These are phyloP conservation scores for Alternaria hordeiaustralica DNA, from an alignment of 2,329 filamentous ascomycete genomes.

Conservation along the genomic window DNA sequence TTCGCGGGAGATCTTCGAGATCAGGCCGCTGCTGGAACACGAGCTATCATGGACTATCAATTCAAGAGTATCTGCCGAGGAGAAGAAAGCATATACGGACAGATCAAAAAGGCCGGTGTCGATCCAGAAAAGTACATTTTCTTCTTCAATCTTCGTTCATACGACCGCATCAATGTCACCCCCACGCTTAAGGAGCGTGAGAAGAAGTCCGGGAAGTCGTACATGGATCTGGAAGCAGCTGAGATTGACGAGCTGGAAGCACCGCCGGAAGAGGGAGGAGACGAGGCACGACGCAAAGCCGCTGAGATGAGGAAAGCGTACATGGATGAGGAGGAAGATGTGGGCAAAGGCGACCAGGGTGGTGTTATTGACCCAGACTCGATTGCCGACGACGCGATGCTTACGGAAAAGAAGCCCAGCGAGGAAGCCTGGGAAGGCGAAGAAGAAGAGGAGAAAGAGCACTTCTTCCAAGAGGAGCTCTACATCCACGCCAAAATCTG, in stretches of 20 bases:
- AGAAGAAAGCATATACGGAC: conserved; percentile 86
- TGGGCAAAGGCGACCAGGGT: conserved; percentile 48
- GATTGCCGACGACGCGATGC: conserved; percentile 83
- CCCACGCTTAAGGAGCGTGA: conserved; percentile 75
- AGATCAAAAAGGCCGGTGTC: conserved; percentile 74
- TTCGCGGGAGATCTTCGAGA: conserved; percentile 91
- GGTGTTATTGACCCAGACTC: conserved; percentile 63
- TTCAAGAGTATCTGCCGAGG: conserved; percentile 95
- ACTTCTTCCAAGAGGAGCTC: conserved; percentile 94
- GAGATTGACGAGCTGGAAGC: conserved; percentile 88
- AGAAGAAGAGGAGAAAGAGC: conserved; percentile 76
- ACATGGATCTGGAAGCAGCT: conserved; percentile 85
- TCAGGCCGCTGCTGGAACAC: conserved; percentile 80
- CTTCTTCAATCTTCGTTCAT: conserved; percentile 91
- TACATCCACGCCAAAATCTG: conserved; percentile 94
- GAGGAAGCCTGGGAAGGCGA: conserved; percentile 80
- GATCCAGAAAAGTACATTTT: conserved; percentile 84
- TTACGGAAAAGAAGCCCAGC: conserved; percentile 65
- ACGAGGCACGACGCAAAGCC: conserved; percentile 52
- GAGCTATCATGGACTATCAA: conserved; percentile 97
- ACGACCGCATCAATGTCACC: conserved; percentile 89
- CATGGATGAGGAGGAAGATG: conserved; percentile 50
- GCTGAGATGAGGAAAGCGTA: conserved; percentile 57
- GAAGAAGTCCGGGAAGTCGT: conserved; percentile 79
- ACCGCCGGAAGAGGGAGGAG: conserved; percentile 35